Conservation (phyloP, 129 eudicot species). For the Chrysanthemum lavandulifolium region DNA sequence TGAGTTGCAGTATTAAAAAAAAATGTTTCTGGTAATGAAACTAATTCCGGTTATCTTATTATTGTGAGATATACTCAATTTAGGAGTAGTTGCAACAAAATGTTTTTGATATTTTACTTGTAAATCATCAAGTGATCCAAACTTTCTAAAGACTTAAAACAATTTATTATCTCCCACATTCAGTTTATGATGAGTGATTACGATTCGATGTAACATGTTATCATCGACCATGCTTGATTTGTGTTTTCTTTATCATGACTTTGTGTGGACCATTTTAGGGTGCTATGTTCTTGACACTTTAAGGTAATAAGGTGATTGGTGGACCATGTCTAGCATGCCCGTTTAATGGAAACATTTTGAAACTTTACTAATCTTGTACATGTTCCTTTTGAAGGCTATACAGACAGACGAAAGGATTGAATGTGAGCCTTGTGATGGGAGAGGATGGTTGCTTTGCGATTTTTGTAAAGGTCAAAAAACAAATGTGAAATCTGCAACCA, state of each 20-base stretch:
- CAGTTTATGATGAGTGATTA: too few species aligned
- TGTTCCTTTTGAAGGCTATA: conserved; percentile 13
- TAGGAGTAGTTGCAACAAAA: too few species aligned
- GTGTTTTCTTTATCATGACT: neutral
- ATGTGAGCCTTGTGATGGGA: conserved; percentile 86
- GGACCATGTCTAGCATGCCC: conserved; percentile 5
- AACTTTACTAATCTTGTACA: neutral
- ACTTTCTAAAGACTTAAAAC: too few species aligned
- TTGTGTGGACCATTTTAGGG: neutral
- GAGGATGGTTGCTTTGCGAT: conserved; percentile 91
- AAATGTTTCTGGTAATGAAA: too few species aligned
- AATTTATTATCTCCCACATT: too few species aligned
- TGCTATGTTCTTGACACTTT: neutral
- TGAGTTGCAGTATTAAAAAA: neutral
- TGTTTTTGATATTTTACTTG: too few species aligned
- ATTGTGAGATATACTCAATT: too few species aligned
- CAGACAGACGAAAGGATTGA: conserved; percentile 54
- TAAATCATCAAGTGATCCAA: too few species aligned
- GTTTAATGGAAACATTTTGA: neutral
- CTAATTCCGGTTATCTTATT: too few species aligned
- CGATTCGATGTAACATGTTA: neutral
- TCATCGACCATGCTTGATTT: neutral
- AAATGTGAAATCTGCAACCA: conserved; percentile 72
- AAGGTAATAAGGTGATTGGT: neutral
- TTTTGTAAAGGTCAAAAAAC: conserved; percentile 89